phyloP scores from a whole-genome alignment of 176 grass and related monocot genomes.

The Rhynchospora breviuscula region DNA sequence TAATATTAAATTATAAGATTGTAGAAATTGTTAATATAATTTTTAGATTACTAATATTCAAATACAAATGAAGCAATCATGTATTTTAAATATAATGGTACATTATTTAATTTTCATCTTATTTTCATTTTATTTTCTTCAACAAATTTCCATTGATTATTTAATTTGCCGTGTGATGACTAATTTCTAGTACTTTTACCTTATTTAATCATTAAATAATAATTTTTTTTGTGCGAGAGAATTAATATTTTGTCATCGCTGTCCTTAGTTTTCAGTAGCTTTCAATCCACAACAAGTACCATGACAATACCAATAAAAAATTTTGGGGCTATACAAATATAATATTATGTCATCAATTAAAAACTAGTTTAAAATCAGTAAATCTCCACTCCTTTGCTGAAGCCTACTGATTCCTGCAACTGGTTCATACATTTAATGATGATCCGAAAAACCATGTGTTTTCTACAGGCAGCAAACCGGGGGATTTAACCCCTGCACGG shows the following conservation, averaged over 20 bases:
- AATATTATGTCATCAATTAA: not conserved
- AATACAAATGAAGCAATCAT: not conserved
- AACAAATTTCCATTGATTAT: not conserved
- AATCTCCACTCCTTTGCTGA: not conserved
- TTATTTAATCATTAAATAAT: not conserved
- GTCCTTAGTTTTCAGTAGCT: not conserved
- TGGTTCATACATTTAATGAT: slow-evolving; percentile 1
- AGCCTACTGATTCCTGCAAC: not conserved
- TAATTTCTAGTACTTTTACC: not conserved
- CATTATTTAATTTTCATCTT: not conserved
- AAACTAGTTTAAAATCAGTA: not conserved
- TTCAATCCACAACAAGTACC: not conserved
- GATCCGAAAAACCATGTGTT: not conserved
- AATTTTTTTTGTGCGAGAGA: not conserved
- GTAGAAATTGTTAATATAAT: not conserved
- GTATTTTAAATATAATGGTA: not conserved
- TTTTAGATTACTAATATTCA: not conserved
- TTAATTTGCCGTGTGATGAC: not conserved
- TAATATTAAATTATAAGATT: not conserved
- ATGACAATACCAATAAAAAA: not conserved
- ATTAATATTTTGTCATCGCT: not conserved
- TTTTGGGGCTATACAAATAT: not conserved
- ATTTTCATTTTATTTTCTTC: not conserved
- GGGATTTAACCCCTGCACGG: not conserved
- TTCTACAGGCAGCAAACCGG: not conserved